Evolutionary conservation across 106 monocot species (phyloP).

Genomic region (Narthecium ossifragum): DNA sequence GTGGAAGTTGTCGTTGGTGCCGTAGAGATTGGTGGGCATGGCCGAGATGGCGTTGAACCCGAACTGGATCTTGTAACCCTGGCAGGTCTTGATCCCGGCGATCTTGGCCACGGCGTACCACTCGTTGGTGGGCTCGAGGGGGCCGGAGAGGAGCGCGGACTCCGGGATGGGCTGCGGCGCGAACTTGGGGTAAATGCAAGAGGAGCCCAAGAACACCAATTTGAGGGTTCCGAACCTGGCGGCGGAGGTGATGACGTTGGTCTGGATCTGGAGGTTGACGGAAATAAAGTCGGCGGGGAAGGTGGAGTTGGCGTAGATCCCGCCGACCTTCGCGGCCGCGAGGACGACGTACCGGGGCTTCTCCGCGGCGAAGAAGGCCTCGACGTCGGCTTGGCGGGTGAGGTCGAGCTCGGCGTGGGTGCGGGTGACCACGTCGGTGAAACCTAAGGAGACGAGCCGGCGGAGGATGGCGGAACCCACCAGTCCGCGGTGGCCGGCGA

Average conservation of each 20-base stretch:
- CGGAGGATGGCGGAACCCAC: slow-evolving; percentile 87
- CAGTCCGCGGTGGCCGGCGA: slow-evolving; percentile 88
- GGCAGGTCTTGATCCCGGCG: slow-evolving; percentile 94
- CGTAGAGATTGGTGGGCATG: slow-evolving; percentile 97
- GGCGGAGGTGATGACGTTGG: slow-evolving; percentile 86
- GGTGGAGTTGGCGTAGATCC: slow-evolving; percentile 92
- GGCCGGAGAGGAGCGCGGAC: slow-evolving; percentile 59
- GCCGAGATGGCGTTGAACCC: slow-evolving; percentile 78
- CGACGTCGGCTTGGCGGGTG: slow-evolving; percentile 81
- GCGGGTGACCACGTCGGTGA: slow-evolving; percentile 69
- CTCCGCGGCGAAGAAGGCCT: slow-evolving; percentile 74
- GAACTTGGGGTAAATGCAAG: slow-evolving; percentile 96
- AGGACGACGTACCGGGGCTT: slow-evolving; percentile 71
- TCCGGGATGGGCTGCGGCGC: slow-evolving; percentile 96
- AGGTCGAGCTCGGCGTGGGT: slow-evolving; percentile 86
- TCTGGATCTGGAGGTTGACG: slow-evolving; percentile 96
- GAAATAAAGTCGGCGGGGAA: slow-evolving; percentile 97
- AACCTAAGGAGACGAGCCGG: slow-evolving; percentile 57
- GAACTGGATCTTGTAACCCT: slow-evolving; percentile 76
- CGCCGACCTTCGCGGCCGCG: slow-evolving; percentile 94
- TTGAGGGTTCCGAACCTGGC: slow-evolving; percentile 48
- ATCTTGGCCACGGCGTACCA: slow-evolving; percentile 99
- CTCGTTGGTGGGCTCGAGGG: slow-evolving; percentile 98
- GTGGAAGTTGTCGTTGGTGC: slow-evolving; percentile 92
- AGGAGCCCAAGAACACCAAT: slow-evolving; percentile 92